These are phyloP conservation scores for Sugiyamaella paludigena DNA, from an alignment of 1,139 yeast species.

Conservation along the genomic window DNA sequence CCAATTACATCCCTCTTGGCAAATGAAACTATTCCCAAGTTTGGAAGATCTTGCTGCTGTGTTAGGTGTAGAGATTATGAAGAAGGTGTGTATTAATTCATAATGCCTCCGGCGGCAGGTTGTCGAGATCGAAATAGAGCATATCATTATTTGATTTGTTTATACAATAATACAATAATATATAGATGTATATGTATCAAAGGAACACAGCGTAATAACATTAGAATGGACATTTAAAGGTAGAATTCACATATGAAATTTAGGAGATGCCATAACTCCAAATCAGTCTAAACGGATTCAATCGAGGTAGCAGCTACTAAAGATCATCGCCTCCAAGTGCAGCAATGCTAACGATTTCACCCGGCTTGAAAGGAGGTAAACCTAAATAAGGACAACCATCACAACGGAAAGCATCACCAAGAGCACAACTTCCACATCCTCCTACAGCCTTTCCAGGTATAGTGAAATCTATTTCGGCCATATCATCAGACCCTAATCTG, in stretches of 20 bases:
- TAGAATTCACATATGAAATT: too few relatives aligned
- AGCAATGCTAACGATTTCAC: conserved; percentile 54
- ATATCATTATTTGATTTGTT: too few relatives aligned
- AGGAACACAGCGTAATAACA: too few relatives aligned
- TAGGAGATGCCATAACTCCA: too few relatives aligned
- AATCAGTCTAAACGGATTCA: too few relatives aligned
- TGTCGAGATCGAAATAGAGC: too few relatives aligned
- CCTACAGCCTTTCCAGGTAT: conserved; percentile 85
- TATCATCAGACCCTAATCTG: conserved; percentile 59
- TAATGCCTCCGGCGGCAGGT: too few relatives aligned
- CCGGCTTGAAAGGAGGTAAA: conserved; percentile 96
- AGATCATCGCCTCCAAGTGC: conserved; percentile 36
- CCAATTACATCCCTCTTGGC: conserved; percentile 1
- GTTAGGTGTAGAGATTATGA: conserved; percentile 14
- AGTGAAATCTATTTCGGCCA: conserved; percentile 87
- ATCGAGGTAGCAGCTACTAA: too few relatives aligned
- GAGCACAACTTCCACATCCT: conserved; percentile 94
- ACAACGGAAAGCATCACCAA: conserved; percentile 97
- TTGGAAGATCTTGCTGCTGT: conserved; percentile 15
- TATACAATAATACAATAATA: too few relatives aligned
- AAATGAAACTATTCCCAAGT: neutral
- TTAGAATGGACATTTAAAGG: too few relatives aligned
- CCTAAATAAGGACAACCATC: conserved; percentile 98
- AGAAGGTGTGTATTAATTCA: conserved; percentile 3
- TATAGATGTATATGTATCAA: too few relatives aligned